Base-by-base conservation (phyloP, 768 basidiomycete genomes). In the Wakefieldia striispora region DNA sequence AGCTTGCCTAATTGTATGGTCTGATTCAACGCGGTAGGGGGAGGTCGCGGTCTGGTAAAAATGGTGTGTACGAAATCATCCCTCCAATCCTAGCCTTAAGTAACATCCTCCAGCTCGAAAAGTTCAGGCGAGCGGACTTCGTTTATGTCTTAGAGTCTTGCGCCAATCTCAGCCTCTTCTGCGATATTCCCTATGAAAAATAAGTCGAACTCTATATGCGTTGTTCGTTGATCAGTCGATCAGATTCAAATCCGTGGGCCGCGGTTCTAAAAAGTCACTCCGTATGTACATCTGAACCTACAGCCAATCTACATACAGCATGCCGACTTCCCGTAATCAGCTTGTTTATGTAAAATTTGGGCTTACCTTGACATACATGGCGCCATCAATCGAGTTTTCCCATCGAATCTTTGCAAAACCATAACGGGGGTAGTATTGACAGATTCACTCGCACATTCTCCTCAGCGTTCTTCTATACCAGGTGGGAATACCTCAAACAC, bases 161-260 rank as follows among this genome's bases (percentile, higher is more conserved):
- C 98, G 97, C 75, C 88, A 92, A 64, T 80, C 82, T 7, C 97
- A 98, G 65, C 87, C 94, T 14, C 89, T 99, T 54, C 88, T 98
- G 29, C 97, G 97, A 99, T 69, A 79, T 93, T n/a, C 90, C 97
- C 0, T 98, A 97, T 69, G 91, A 95, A 67, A 99, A 98, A 72
- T 94, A 93, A 26, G 95, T 98, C 66, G 98, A 99, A 68, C 87
- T 99, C 44, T 97, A 94, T 72, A n/a, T 99, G 97, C 66, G n/a
- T n/a, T n/a, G 95, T 93, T 2, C 86, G 94, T 33, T 99, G 97
- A n/a, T n/a, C n/a, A n/a, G n/a, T n/a, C n/a, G n/a, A n/a, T n/a
- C n/a, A n/a, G n/a, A n/a, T n/a, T n/a, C n/a, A n/a, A n/a, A n/a
- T n/a, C n/a, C n/a, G n/a, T n/a, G n/a, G n/a, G n/a, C n/a, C n/a